Evolutionary conservation across 495 filamentous ascomycete species (phyloP).

Genomic region (Penicillium subrubescens): DNA sequence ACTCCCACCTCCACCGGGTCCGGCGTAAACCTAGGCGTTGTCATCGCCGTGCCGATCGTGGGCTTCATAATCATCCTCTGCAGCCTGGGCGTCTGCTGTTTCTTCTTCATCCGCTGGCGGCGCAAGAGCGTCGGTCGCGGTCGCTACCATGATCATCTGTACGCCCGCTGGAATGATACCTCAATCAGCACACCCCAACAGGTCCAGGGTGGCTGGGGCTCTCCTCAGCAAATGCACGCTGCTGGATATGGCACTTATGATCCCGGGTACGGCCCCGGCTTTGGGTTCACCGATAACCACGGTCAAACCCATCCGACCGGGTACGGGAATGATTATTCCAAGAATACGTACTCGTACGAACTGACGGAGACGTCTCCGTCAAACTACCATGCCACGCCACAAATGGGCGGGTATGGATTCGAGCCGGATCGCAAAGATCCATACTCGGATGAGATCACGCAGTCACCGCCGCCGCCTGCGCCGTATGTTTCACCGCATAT

Average conservation of each 20-base stretch:
- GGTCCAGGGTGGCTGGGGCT: conserved; percentile 24
- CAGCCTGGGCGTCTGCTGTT: conserved; percentile 32
- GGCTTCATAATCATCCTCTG: conserved; percentile 40
- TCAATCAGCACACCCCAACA: conserved; percentile 22
- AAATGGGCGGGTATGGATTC: neutral
- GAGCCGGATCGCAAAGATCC: neutral
- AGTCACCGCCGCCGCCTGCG: neutral
- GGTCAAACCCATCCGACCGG: conserved; percentile 24
- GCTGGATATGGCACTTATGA: conserved; percentile 3
- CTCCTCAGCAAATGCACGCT: conserved; percentile 2
- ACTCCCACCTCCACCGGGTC: conserved; percentile 22
- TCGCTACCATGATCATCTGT: conserved; percentile 26
- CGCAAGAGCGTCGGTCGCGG: conserved; percentile 33
- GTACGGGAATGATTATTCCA: conserved; percentile 16
- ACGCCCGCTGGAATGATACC: conserved; percentile 34
- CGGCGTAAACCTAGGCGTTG: conserved; percentile 41
- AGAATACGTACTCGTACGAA: conserved; percentile 10
- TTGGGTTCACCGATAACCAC: conserved; percentile 34
- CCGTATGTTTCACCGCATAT: conserved; percentile 2
- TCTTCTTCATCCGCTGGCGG: conserved; percentile 43
- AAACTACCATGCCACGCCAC: neutral
- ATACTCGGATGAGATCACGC: conserved; percentile 1
- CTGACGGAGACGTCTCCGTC: conserved; percentile 12
- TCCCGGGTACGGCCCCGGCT: conserved; percentile 21
- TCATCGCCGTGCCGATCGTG: conserved; percentile 50